Conservation (phyloP, 2,329 filamentous ascomycete species). For the Macrophomina tecta region DNA sequence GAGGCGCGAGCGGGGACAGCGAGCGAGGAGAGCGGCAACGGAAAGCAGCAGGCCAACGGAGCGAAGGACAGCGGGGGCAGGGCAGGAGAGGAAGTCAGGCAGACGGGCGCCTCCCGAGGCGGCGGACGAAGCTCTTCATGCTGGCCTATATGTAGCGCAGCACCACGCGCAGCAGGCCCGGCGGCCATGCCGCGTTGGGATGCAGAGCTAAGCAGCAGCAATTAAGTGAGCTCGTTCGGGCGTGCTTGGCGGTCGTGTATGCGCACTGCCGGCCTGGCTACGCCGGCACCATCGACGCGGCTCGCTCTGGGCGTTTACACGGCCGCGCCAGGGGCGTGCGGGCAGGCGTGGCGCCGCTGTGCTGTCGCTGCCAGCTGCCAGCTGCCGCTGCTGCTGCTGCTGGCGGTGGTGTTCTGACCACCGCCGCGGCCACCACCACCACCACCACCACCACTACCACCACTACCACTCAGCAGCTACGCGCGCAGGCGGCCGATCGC, state of each 20-base stretch:
- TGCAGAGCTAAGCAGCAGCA: conserved; percentile 7
- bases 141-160: conserved; percentile 8
- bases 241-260: conserved; percentile 23
- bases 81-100: neutral
- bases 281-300: conserved; percentile 22
- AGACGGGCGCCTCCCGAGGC: neutral
- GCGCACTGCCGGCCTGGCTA: conserved; percentile 17
- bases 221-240: conserved; percentile 5
- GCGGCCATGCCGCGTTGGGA: conserved; percentile 2
- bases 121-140: conserved; percentile 5
- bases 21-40: neutral
- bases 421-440: no score
- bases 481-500: neutral
- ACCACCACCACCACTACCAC: neutral
- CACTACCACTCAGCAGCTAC: neutral
- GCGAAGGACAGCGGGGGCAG: neutral
- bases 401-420: no score
- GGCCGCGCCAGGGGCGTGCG: neutral
- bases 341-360: neutral
- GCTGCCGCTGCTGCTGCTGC: no score
- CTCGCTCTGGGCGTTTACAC: conserved; percentile 17
- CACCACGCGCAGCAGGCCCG: neutral
- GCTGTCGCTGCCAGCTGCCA: neutral
- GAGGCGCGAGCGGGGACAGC: conserved; percentile 14
- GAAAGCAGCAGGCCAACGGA: neutral